phyloP scores from a whole-genome alignment of 495 filamentous ascomycete species.

The Penicillium manginii region DNA sequence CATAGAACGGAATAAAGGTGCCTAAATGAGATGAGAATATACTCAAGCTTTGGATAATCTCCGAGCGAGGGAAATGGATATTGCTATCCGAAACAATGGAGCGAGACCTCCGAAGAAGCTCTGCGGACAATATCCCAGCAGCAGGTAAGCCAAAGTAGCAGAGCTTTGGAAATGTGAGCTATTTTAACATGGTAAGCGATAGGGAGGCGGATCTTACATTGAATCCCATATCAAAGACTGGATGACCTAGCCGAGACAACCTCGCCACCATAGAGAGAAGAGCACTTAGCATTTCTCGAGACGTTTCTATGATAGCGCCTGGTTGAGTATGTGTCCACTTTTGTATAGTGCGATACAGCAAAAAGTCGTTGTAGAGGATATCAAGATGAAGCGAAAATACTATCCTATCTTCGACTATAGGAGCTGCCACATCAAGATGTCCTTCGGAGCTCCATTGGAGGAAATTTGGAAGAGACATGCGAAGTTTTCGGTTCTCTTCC shows the following conservation, averaged over 20 bases:
- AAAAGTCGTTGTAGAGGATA: conserved; percentile 55
- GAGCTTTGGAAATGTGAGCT: conserved; percentile 6
- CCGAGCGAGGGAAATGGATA: conserved; percentile 48
- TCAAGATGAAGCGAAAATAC: conserved; percentile 39
- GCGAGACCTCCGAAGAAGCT: conserved; percentile 45
- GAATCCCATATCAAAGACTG: conserved; percentile 4
- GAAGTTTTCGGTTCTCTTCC: conserved; percentile 15
- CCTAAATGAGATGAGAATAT: conserved; percentile 45
- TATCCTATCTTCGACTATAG: conserved; percentile 10
- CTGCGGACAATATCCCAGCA: conserved; percentile 58
- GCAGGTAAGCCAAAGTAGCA: conserved; percentile 50
- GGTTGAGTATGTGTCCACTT: conserved; percentile 45
- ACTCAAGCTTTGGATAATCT: conserved; percentile 63
- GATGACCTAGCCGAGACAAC: conserved; percentile 3
- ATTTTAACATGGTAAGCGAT: neutral
- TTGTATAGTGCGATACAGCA: conserved; percentile 54
- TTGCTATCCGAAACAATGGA: neutral
- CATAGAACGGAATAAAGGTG: conserved; percentile 19
- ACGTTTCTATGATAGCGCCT: conserved; percentile 47
- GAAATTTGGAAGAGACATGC: conserved; percentile 17
- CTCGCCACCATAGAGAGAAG: conserved; percentile 34
- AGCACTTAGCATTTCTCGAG: conserved; percentile 48
- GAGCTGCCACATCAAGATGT: neutral
- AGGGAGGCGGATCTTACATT: conserved; percentile 4
- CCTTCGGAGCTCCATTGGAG: conserved; percentile 25